Conservation (phyloP, 2,329 filamentous ascomycete species). For the Phaeophleospora eucalypticola region DNA sequence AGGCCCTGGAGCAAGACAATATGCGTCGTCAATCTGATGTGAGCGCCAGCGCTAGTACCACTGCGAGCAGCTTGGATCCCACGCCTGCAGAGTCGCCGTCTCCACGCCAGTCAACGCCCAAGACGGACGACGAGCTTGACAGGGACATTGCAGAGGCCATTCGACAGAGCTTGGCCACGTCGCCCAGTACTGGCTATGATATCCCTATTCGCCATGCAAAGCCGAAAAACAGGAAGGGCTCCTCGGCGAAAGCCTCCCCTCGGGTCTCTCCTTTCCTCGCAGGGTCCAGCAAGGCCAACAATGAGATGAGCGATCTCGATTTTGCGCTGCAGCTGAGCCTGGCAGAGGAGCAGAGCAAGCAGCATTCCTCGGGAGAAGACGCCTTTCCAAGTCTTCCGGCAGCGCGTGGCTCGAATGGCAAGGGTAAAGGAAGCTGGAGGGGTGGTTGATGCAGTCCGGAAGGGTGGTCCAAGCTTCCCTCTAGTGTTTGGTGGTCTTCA, state of each 20-base stretch:
- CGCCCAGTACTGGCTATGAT: slow-evolving; percentile 33
- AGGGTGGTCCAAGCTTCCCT: background rate
- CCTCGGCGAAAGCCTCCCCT: slow-evolving; percentile 25
- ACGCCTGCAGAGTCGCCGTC: slow-evolving; percentile 25
- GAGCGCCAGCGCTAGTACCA: slow-evolving; percentile 36
- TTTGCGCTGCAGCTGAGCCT: slow-evolving; percentile 60
- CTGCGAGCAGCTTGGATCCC: slow-evolving; percentile 31
- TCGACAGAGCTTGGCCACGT: slow-evolving; percentile 44
- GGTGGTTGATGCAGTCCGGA: slow-evolving; percentile 16
- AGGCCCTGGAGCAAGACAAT: slow-evolving; percentile 50
- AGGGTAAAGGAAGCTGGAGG: slow-evolving; percentile 29
- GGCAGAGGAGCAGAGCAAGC: slow-evolving; percentile 52
- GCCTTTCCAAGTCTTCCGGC: slow-evolving; percentile 30
- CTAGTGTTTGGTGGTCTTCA: background rate
- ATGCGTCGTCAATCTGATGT: slow-evolving; percentile 44
- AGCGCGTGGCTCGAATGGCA: slow-evolving; percentile 14
- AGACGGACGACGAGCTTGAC: slow-evolving; percentile 49
- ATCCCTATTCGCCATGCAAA: slow-evolving; percentile 46
- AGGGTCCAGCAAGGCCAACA: slow-evolving; percentile 34
- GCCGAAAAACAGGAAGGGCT: slow-evolving; percentile 27
- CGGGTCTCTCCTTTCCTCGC: slow-evolving; percentile 31
- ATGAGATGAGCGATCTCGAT: slow-evolving; percentile 56
- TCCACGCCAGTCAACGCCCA: slow-evolving; percentile 23
- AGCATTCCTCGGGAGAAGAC: slow-evolving; percentile 12
- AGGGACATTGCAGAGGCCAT: slow-evolving; percentile 61